These are phyloP conservation scores for Fusarium pseudocircinatum DNA, from an alignment of 2,329 filamentous ascomycete genomes.

Conservation along the genomic window DNA sequence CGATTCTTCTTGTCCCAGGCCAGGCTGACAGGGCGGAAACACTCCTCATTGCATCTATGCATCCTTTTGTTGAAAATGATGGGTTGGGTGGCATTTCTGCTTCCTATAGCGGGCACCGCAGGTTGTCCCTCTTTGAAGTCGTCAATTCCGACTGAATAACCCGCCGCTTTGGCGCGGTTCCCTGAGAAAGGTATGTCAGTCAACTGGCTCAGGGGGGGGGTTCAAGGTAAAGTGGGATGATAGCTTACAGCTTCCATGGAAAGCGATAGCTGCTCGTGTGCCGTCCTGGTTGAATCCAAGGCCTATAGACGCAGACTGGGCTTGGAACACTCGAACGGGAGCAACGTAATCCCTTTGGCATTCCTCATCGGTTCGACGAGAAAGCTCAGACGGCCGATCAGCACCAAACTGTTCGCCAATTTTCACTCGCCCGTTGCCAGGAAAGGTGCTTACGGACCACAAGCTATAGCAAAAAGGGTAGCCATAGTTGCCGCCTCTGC, in stretches of 20 bases:
- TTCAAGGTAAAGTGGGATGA: background rate
- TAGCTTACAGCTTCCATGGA: constrained; percentile 75
- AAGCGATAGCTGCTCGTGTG: constrained; percentile 71
- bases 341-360: constrained; percentile 56
- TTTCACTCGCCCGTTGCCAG: constrained; percentile 52
- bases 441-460: constrained; percentile 63
- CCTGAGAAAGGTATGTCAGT: constrained; percentile 43
- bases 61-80: constrained; percentile 61
- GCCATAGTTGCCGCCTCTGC: constrained; percentile 68
- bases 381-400: constrained; percentile 32
- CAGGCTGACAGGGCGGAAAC: constrained; percentile 72
- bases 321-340: constrained; percentile 66
- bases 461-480: constrained; percentile 76
- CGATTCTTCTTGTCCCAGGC: constrained; percentile 61
- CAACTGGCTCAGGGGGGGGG: background rate
- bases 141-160: constrained; percentile 57
- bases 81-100: constrained; percentile 58
- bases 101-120: constrained; percentile 48
- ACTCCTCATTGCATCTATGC: constrained; percentile 46
- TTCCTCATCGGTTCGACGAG: constrained; percentile 53
- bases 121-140: constrained; percentile 57
- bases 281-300: constrained; percentile 71
- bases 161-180: constrained; percentile 55
- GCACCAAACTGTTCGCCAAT: constrained; percentile 62
- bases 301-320: constrained; percentile 77